These are phyloP conservation scores for Penicillium antarcticum DNA, from an alignment of 495 filamentous ascomycete species.

Conservation along the genomic window DNA sequence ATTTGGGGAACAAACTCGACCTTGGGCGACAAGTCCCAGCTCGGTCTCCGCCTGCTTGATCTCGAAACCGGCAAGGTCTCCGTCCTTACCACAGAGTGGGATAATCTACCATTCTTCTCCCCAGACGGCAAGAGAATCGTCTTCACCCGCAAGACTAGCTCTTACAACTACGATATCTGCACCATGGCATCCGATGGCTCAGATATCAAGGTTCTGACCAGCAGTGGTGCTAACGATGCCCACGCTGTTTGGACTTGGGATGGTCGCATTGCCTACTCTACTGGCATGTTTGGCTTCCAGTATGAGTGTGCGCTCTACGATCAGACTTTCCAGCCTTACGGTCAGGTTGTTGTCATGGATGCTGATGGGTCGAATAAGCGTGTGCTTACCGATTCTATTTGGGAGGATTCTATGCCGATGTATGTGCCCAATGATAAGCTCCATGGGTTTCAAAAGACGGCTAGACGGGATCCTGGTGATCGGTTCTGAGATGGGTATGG, in stretches of 20 bases:
- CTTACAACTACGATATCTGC: constrained; percentile 34
- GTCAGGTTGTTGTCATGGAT: constrained; percentile 34
- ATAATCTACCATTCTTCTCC: constrained; percentile 31
- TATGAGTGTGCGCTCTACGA: constrained; percentile 32
- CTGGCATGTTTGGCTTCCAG: constrained; percentile 33
- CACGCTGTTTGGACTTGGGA: constrained; percentile 40
- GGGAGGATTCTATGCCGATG: constrained; percentile 36
- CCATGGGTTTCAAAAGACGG: no score
- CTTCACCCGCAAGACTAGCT: constrained; percentile 28
- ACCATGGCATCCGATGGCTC: constrained; percentile 37
- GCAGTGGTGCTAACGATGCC: constrained; percentile 36
- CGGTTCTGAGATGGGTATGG: no score
- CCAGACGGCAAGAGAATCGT: constrained; percentile 26
- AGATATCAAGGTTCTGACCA: constrained; percentile 30
- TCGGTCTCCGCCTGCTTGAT: constrained; percentile 28
- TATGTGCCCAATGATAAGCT: constrained; percentile 17
- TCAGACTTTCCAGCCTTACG: constrained; percentile 34
- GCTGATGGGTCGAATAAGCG: constrained; percentile 28
- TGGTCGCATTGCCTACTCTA: constrained; percentile 31
- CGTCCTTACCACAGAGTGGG: constrained; percentile 25
- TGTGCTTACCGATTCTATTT: constrained; percentile 27
- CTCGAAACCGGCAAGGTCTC: constrained; percentile 22
- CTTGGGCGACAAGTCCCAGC: constrained; percentile 12
- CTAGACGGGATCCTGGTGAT: no score
- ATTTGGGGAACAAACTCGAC: constrained; percentile 24